A percentile compares a stretch with the other conserved stretches of the same genome.
Evolutionary conservation across 2,329 filamentous ascomycete genomes (phyloP).

Genomic region (Xylariaceae sp.): DNA sequence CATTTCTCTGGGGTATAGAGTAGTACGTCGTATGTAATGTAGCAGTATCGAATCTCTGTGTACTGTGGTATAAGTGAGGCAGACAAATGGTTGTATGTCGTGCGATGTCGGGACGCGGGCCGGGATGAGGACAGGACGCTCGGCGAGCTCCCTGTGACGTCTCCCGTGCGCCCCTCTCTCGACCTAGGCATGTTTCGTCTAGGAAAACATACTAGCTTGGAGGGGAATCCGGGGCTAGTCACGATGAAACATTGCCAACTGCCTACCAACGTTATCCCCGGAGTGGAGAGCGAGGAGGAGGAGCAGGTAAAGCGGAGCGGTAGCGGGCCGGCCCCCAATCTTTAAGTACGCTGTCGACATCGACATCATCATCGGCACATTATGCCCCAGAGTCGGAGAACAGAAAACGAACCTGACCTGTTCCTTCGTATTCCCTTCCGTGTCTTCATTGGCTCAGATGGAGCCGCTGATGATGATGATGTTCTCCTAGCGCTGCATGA

Average conservation of each 20-base stretch:
- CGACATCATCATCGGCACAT: not conserved
- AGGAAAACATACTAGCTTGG: not conserved
- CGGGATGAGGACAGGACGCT: conserved; percentile 1
- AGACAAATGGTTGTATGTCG: not conserved
- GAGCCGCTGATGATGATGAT: not conserved
- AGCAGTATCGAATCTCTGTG: not conserved
- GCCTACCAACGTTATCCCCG: too few species aligned
- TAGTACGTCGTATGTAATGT: not conserved
- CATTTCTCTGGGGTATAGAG: not conserved
- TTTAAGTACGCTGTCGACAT: not conserved
- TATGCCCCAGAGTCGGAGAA: not conserved
- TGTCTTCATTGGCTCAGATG: not conserved
- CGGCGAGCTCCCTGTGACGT: not conserved
- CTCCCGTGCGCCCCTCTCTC: not conserved
- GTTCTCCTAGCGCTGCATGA: too few species aligned
- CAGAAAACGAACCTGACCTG: too few species aligned
- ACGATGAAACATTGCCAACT: not conserved
- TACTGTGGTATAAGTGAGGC: not conserved
- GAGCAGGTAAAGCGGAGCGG: conserved; percentile 4
- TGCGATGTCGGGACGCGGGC: conserved; percentile 13
- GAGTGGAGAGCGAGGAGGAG: not conserved
- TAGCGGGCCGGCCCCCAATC: conserved; percentile 16
- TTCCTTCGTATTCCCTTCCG: not conserved
- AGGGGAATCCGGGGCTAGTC: not conserved
- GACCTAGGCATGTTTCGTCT: not conserved